Evolutionary conservation across 805 yeast species (phyloP), one percentile per base, ranked within the genome.

Genomic region (Lipomyces sp.): DNA sequence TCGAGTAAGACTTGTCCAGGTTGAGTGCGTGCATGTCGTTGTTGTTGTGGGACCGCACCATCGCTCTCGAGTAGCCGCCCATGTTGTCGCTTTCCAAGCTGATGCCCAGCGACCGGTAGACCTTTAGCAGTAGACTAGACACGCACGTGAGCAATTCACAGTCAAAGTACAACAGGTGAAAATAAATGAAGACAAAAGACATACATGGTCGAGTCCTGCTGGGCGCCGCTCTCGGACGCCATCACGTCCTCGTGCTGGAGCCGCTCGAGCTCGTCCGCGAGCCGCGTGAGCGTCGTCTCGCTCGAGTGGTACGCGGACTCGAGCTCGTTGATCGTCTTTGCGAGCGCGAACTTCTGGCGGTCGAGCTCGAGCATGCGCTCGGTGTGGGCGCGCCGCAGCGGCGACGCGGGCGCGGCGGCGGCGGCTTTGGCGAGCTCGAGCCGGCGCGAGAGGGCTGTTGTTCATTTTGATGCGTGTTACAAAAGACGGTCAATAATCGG

Each of bases 1-100:
- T 83, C 58, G 84, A 79, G 53, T 81, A 79, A 50, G 79, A 75
- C 24, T 72, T 71, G 39, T 73, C 61, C 16, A 59, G 48, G 8
- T 48, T 34, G 18, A 59, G 40, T 10, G 49, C 46, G 24, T 50
- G 61, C 24, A 59, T 39, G 28, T 59, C 61, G 32, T 51, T 59
- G 39, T 53, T 53, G 1, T 33, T 36, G 2, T 38, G 57, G 24
- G 56, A 54, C n/a, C 62, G 37, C 21, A 59, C 57, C 18, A 56
- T 21, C 2, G 56, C 61, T 22, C 45, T 58, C 6, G 39, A 23
- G 31, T 39, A 49, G 11, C 53, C 56, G 3, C 49, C 59, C 28
- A 38, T 41, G n/a, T 40, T 54, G 32, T 52, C 52, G 11, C 39
- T 42, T 33, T 56, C 59, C 5, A 59, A 35, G 24, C 47, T 46